Base-by-base conservation (phyloP, 1,284 basidiomycete genomes). In the Rhodofomes roseus region DNA sequence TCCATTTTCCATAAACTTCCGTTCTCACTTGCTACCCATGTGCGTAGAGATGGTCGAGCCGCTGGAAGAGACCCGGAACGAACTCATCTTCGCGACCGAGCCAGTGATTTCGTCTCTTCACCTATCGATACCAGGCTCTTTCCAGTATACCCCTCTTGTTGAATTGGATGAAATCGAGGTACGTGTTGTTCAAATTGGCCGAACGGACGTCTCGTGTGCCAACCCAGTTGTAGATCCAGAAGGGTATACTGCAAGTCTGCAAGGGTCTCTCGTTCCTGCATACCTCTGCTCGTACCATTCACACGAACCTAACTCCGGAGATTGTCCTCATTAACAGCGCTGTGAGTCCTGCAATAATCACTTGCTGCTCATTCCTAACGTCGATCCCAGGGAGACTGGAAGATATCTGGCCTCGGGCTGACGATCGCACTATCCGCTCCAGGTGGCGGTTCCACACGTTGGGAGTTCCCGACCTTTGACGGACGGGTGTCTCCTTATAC, bases 181-280 rank as follows among this genome's bases (percentile, higher is more conserved):
- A 51, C 62, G 81, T 77, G 20, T 54, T 22, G 20, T 53, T 20
- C 31, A 43, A 4, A 34, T 41, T 3, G 40, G 31, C 22, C 58
- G 43, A 36, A 34, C 41, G 12, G 31, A 34, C 9, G 18, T 22
- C 29, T 43, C 31, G n/a, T 46, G 37, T 29, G 52, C 36, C 57
- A 8, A 46, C 61, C 48, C 9, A 14, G 14, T 16, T 37, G 60
- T 57, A 98, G 90, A 96, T 98, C 55, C 96, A 98, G 72, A 99
- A 98, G 74, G 96, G 96, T 9, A 88, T 97, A 34, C 78, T 98
- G 46, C 96, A 98, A 70, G 77, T 98, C 12, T 95, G 93, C 76
- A 95, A 95, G 73, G 96, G 94, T 0, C 81, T 99, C 29, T 86
- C 87, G 2, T 99, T 99, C 74, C 76, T 99, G 14, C 96, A 99